A percentile compares a stretch with the other conserved stretches of the same genome.
phyloP scores from a whole-genome alignment of 129 eudicot species.

The Lactuca sativa region DNA sequence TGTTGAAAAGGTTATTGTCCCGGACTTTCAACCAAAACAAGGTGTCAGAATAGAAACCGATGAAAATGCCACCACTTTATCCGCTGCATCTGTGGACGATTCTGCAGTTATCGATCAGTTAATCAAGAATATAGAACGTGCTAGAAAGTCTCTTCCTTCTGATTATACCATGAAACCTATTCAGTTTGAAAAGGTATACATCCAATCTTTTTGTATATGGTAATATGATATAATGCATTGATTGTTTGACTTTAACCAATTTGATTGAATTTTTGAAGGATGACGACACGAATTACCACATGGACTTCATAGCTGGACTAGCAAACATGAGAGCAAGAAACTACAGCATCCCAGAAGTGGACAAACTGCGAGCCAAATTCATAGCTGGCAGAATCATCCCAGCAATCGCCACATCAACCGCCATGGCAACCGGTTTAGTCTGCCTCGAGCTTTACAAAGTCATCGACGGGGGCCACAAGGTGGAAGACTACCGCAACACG shows the following conservation, averaged over 20 bases:
- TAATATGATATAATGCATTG: background rate
- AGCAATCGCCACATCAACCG: slow-evolving; percentile 87
- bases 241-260: background rate
- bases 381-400: slow-evolving; percentile 93
- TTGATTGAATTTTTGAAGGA: slow-evolving; percentile 44
- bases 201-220: no score
- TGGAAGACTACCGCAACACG: slow-evolving; percentile 88
- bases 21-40: slow-evolving; percentile 80
- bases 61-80: slow-evolving; percentile 79
- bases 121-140: slow-evolving; percentile 61
- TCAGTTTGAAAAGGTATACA: slow-evolving; percentile 83
- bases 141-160: slow-evolving; percentile 45
- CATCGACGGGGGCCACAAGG: slow-evolving; percentile 70
- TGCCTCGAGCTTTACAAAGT: slow-evolving; percentile 94
- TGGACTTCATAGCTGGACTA: slow-evolving; percentile 80
- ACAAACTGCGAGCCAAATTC: slow-evolving; percentile 82
- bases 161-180: slow-evolving; percentile 85
- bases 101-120: slow-evolving; percentile 65
- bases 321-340: slow-evolving; percentile 93
- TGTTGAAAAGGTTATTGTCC: slow-evolving; percentile 64
- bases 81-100: slow-evolving; percentile 79
- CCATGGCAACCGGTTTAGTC: slow-evolving; percentile 87
- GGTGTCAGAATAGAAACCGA: slow-evolving; percentile 86
- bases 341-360: slow-evolving; percentile 83
- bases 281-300: slow-evolving; percentile 78